These are phyloP conservation scores for Phlebiopsis gigantea DNA, from an alignment of 768 basidiomycete genomes.

Conservation along the genomic window DNA sequence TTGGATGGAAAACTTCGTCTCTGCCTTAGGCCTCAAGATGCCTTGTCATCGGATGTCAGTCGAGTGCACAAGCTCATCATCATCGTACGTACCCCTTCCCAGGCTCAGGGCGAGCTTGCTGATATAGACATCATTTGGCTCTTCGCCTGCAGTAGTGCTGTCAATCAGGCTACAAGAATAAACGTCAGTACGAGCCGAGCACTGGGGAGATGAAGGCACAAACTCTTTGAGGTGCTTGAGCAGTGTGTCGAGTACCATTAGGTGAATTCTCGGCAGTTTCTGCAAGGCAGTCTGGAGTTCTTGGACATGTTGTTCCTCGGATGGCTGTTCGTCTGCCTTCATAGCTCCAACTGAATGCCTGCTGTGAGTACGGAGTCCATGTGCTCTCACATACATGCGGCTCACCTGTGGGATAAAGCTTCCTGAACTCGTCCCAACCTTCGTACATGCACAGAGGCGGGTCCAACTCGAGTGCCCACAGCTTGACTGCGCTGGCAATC, in stretches of 20 bases:
- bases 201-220: slow-evolving; percentile 23
- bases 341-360: slow-evolving; percentile 43
- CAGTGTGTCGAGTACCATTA: slow-evolving; percentile 75
- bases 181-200: neutral
- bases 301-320: slow-evolving; percentile 56
- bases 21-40: slow-evolving; percentile 75
- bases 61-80: neutral
- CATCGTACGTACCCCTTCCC: slow-evolving; percentile 63
- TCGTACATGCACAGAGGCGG: slow-evolving; percentile 84
- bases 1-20: slow-evolving; percentile 83
- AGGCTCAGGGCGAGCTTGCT: slow-evolving; percentile 85
- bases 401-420: slow-evolving; percentile 71
- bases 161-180: slow-evolving; percentile 52
- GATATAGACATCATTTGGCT: slow-evolving; percentile 73
- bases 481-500: slow-evolving; percentile 77
- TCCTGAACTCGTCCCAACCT: slow-evolving; percentile 87
- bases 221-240: slow-evolving; percentile 72
- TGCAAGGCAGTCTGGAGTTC: slow-evolving; percentile 59
- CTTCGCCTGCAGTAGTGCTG: slow-evolving; percentile 49
- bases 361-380: neutral
- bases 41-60: slow-evolving; percentile 34
- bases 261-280: slow-evolving; percentile 70
- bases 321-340: slow-evolving; percentile 46
- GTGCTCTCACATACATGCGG: neutral
- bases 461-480: slow-evolving; percentile 90